A percentile compares a stretch with the other conserved stretches of the same genome.
phyloP scores from a whole-genome alignment of 2,329 filamentous ascomycete species.

The Diaporthe sp. region DNA sequence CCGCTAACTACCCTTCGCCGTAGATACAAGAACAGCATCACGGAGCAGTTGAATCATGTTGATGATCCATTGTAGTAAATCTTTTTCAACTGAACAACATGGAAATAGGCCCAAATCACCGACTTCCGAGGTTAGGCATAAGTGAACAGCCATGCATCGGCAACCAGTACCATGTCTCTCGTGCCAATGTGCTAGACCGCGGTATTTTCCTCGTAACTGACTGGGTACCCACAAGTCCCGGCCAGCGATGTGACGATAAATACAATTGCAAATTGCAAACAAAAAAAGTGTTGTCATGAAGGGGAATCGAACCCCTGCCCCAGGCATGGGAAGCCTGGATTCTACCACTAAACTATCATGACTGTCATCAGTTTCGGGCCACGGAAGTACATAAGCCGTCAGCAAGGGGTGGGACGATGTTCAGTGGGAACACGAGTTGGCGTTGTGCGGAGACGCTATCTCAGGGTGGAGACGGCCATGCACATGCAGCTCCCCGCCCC shows the following conservation, averaged over 20 bases:
- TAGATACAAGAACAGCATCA: background rate
- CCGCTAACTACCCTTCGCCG: background rate
- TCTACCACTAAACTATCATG: constrained; percentile 29
- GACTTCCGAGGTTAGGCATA: too few relatives aligned
- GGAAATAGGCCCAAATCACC: too few relatives aligned
- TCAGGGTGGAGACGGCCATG: background rate
- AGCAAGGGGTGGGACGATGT: background rate
- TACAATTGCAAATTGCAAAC: background rate
- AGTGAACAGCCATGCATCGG: too few relatives aligned
- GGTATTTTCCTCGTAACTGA: too few relatives aligned
- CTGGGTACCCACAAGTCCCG: background rate
- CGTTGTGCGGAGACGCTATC: background rate
- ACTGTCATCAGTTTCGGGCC: background rate
- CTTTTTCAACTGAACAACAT: too few relatives aligned
- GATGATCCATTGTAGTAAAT: too few relatives aligned
- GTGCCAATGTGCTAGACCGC: background rate
- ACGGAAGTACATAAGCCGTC: background rate
- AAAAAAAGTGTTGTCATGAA: background rate
- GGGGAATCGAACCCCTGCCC: constrained; percentile 27
- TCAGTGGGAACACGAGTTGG: background rate
- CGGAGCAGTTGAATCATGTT: background rate
- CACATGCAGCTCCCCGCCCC: background rate
- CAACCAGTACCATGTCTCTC: too few relatives aligned
- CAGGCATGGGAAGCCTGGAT: constrained; percentile 28
- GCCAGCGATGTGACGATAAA: background rate